Base-by-base conservation (phyloP, 345 rosid genomes). In the Salix koriyanagi region DNA sequence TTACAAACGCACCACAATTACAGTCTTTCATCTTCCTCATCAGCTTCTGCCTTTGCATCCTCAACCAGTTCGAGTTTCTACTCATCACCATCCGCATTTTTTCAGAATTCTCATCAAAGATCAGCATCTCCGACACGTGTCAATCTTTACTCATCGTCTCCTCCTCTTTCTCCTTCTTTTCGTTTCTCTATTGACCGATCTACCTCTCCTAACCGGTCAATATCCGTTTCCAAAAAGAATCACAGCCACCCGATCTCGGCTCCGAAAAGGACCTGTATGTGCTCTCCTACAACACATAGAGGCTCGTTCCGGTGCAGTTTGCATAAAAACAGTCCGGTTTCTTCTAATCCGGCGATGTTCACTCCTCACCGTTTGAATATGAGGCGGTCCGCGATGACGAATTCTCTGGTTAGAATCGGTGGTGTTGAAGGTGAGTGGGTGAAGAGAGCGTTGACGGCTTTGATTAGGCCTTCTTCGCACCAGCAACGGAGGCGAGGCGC, bases 361-460 rank as follows among this genome's bases (percentile, higher is more conserved):
- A 81, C 89, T 4, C 79, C 95, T 0, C 86, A 86, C 46, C 70
- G 94, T 25, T 64, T 93, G 87, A 92, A 92, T 78, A 90, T 90
- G 94, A 86, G 90, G 71, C 73, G 97, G 71, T 94, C 97, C 6
- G 97, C 98, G 46, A 94, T 94, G 98, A 89, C 86, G 75, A 92
- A 94, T 76, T 92, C 97, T 18, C 77, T 94, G 6, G 98, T 94
- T 69, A 86, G 98, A 50, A 94, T 94, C 5, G 97, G 98, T n/a
- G 92, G 96, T 8, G 98, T 94, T 0, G 98, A 94, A 81, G 98
- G 98, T 8, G 98, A 94, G 70, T 90, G 90, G 90, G 89, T 94
- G 76, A 89, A 83, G 68, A 88, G 98, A 86, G 92, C 97, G 23
- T 81, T 94, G 75, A 86, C 97, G 7, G 94, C 96, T 11, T 78